Base-by-base conservation (phyloP, 2,329 filamentous ascomycete species). In the Endoconidiophora polonica region DNA sequence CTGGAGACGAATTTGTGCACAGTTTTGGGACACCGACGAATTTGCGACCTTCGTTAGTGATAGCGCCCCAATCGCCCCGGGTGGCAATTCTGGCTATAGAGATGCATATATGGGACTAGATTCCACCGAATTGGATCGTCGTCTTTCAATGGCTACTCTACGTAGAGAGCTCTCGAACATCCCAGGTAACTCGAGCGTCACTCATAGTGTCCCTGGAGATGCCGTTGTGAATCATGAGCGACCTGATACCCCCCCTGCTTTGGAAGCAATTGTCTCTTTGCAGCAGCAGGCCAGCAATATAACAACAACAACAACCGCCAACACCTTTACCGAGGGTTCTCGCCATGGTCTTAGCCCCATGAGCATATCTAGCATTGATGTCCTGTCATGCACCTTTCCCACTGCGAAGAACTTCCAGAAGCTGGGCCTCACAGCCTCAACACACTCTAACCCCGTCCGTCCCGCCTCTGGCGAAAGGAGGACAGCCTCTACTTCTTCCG, bases 1-100 rank as follows among this genome's bases (percentile, higher is more conserved):
- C 61, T 98, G 91, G 91, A 81, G 88, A 62, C 77, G 88, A 47
- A 85, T 91, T 18, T 96, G 88, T 61, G 80, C 83, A 0, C 68
- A 88, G 50, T 94, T 88, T 61, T 98, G 91, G 90, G 85, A 94
- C 55, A 75, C 74, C 0, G 69, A 77, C 0, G 77, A 85, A 44
- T 80, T 80, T 36, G 71, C 81, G 54, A 67, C 71, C 1, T 39
- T 16, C 18, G 18, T 23, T 7, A 41, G 37, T 6, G 70, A 78
- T 3, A 77, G 85, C 23, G 70, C 76, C 16, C 76, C 83, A 12
- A 83, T 94, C 45, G 63, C 73, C 0, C 86, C 87, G 3, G 87
- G 88, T 38, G 86, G 83, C n/a, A 72, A 80, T 52, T 72, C 72
- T 22, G 81, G 78, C 18, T 68, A 75, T 59, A 66, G 77, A 58